A percentile compares a stretch with the other conserved stretches of the same genome.
Evolutionary conservation across 2,329 filamentous ascomycete genomes (phyloP).

Genomic region (Colletotrichum zoysiae): DNA sequence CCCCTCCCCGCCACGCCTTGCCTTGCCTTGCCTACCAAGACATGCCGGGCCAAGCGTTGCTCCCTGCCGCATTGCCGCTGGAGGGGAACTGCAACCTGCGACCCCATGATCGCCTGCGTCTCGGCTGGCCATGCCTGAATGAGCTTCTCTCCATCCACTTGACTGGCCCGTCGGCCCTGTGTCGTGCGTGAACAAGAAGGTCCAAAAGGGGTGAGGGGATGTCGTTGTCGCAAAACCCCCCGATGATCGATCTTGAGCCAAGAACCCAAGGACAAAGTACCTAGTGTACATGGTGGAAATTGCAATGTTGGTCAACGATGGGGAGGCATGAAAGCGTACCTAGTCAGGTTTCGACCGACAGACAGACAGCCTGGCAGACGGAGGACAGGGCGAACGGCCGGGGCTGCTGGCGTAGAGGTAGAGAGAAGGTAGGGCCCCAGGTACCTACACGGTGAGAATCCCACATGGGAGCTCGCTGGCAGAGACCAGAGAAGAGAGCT

Average conservation of each 20-base stretch:
- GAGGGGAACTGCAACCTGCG: slow-evolving; percentile 27
- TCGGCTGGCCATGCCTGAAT: slow-evolving; percentile 40
- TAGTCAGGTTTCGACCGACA: background rate
- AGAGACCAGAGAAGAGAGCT: background rate
- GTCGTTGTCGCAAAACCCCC: background rate
- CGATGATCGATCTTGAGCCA: slow-evolving; percentile 10
- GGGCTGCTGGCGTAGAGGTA: background rate
- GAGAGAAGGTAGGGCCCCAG: no score
- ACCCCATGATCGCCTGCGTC: slow-evolving; percentile 38
- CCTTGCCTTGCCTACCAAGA: slow-evolving; percentile 26
- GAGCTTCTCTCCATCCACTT: slow-evolving; percentile 18
- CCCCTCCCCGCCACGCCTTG: slow-evolving; percentile 10
- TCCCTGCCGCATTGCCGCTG: slow-evolving; percentile 30
- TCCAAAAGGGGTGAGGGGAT: slow-evolving; percentile 13
- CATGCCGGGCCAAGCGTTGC: slow-evolving; percentile 30
- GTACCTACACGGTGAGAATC: slow-evolving; percentile 5
- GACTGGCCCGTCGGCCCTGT: background rate
- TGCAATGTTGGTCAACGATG: background rate
- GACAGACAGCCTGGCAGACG: slow-evolving; percentile 10
- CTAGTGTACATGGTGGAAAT: slow-evolving; percentile 15
- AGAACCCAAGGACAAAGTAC: slow-evolving; percentile 14
- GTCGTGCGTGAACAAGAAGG: background rate
- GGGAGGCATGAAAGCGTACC: background rate
- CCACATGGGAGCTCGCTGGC: background rate
- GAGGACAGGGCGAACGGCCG: background rate